phyloP scores from a whole-genome alignment of 78 protist genomes.

The Dictyostelium intermedium region DNA sequence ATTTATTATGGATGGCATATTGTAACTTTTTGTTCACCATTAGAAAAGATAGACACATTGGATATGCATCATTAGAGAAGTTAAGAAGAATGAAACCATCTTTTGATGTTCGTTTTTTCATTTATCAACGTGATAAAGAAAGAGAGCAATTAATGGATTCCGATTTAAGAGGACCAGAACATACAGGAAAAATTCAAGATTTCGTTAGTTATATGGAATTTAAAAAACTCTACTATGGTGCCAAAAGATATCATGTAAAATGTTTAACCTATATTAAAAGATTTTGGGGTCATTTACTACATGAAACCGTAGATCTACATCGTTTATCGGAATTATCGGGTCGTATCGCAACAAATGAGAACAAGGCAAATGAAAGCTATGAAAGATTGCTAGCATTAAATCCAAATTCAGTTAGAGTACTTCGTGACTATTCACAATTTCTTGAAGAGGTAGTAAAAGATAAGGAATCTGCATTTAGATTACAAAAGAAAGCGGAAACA shows the following conservation, averaged over 20 bases:
- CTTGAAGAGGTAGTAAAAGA: slow-evolving; percentile 72
- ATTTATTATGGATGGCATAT: slow-evolving; percentile 69
- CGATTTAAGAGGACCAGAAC: slow-evolving; percentile 43
- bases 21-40: slow-evolving; percentile 41
- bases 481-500: slow-evolving; percentile 42
- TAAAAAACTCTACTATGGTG: slow-evolving; percentile 64
- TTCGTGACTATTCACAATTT: slow-evolving; percentile 64
- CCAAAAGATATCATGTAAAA: slow-evolving; percentile 18
- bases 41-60: slow-evolving; percentile 64
- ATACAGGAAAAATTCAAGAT: slow-evolving; percentile 53
- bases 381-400: slow-evolving; percentile 50
- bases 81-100: slow-evolving; percentile 32
- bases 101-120: slow-evolving; percentile 50
- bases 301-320: slow-evolving; percentile 59
- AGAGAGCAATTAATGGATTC: slow-evolving; percentile 75
- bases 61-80: slow-evolving; percentile 68
- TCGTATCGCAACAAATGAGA: slow-evolving; percentile 52
- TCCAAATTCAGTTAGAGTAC: slow-evolving; percentile 66
- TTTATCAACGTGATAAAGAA: slow-evolving; percentile 64
- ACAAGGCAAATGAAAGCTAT: slow-evolving; percentile 44
- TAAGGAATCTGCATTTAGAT: not conserved
- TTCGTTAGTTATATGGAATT: slow-evolving; percentile 71
- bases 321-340: slow-evolving; percentile 43
- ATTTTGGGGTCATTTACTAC: slow-evolving; percentile 34
- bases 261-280: slow-evolving; percentile 34